Conservation (phyloP, 140 eudicot genomes). For the Flaveria floridana region DNA sequence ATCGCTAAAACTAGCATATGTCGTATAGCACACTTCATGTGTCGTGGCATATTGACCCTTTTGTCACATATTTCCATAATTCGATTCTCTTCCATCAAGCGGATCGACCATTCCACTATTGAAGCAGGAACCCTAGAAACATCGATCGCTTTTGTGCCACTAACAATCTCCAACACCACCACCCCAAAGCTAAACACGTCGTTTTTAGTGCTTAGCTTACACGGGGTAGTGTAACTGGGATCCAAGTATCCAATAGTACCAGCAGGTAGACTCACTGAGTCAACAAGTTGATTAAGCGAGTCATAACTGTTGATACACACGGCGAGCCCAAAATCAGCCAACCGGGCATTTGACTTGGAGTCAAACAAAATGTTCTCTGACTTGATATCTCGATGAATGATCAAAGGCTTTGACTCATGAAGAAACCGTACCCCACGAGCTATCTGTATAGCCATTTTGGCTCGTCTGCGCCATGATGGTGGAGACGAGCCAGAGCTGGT, state of each 20-base stretch:
- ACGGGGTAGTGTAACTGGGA: slow-evolving; percentile 67
- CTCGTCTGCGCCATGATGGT: slow-evolving; percentile 65
- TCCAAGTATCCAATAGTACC: slow-evolving; percentile 85
- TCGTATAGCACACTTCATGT: slow-evolving; percentile 44
- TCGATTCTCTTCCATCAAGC: slow-evolving; percentile 28
- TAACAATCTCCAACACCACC: slow-evolving; percentile 59
- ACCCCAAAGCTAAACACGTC: slow-evolving; percentile 79
- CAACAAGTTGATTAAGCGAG: slow-evolving; percentile 26
- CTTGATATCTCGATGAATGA: slow-evolving; percentile 71
- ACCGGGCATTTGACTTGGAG: slow-evolving; percentile 45
- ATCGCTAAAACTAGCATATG: slow-evolving; percentile 44
- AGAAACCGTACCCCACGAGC: slow-evolving; percentile 52
- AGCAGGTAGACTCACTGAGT: slow-evolving; percentile 52
- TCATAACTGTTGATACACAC: slow-evolving; percentile 18
- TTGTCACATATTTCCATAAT: slow-evolving; percentile 46
- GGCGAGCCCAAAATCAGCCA: slow-evolving; percentile 73
- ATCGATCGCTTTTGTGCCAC: slow-evolving; percentile 63
- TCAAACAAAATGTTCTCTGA: slow-evolving; percentile 68
- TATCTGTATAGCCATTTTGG: slow-evolving; percentile 47
- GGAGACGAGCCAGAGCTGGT: slow-evolving; percentile 30
- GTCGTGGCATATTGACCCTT: slow-evolving; percentile 40
- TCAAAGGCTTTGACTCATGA: slow-evolving; percentile 43
- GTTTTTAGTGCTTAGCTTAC: slow-evolving; percentile 58
- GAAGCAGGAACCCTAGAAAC: slow-evolving; percentile 49
- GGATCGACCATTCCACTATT: slow-evolving; percentile 55